Evolutionary conservation across 441 rosid genomes (phyloP).

Genomic region (Arabidopsis lyrata): DNA sequence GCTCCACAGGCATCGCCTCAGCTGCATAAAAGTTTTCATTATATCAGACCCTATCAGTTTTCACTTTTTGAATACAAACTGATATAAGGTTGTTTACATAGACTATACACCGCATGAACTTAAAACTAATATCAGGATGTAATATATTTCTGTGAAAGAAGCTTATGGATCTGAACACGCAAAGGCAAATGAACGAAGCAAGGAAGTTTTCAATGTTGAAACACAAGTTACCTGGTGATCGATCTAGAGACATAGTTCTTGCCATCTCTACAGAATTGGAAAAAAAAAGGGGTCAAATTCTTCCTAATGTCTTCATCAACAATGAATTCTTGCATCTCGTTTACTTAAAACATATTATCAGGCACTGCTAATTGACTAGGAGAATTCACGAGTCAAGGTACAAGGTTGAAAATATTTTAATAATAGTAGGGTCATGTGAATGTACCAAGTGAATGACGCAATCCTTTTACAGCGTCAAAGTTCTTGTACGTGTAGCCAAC

Average conservation of each 20-base stretch:
- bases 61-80: not conserved
- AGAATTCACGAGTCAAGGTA: conserved; percentile 11
- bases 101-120: conserved; percentile 3
- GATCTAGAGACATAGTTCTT: conserved; percentile 49
- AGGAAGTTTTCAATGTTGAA: conserved; percentile 3
- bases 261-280: conserved; percentile 43
- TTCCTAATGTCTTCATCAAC: conserved; percentile 24
- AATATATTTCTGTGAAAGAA: conserved; percentile 2
- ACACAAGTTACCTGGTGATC: conserved; percentile 37
- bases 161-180: conserved; percentile 18
- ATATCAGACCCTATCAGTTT: no score
- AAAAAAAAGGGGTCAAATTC: conserved; percentile 36
- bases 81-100: not conserved
- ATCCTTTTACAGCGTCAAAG: conserved; percentile 93
- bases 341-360: conserved; percentile 6
- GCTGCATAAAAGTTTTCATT: conserved; percentile 48
- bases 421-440: conserved; percentile 9
- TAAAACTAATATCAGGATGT: not conserved
- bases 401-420: conserved; percentile 20
- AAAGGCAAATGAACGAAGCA: conserved; percentile 6
- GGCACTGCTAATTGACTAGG: conserved; percentile 6
- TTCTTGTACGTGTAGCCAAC: conserved; percentile 99
- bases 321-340: not conserved
- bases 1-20: conserved; percentile 59
- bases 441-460: conserved; percentile 72